Evolutionary conservation across 331 rosid species (phyloP), one percentile per base, ranked within the genome.

Genomic region (Dryas integrifolia): DNA sequence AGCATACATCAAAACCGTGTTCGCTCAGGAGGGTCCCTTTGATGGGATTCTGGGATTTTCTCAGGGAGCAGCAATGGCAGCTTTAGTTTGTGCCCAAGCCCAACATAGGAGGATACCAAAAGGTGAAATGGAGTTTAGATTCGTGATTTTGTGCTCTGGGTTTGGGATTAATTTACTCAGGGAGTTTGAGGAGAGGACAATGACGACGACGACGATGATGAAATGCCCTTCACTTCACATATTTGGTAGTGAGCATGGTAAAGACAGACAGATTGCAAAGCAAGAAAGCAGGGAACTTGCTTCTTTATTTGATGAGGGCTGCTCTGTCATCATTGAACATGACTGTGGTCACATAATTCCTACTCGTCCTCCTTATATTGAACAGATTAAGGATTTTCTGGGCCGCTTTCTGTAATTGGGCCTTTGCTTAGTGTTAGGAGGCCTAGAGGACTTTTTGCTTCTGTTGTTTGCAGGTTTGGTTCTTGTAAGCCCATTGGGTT

Each of bases 1-100:
- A 15, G 80, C 85, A 15, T 83, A 85, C 80, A 83, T 91, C 56
- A 81, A 85, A 83, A 78, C 77, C 0, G 72, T 89, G 18, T 85
- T 88, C 74, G 81, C 87, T 57, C 77, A 72, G 67, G 72, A 86
- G 80, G 96, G 96, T 46, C 96, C 96, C 49, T 89, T 94, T 10
- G 97, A 91, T 59, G 97, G 98, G 40, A 73, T 91, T 67, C 71
- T 94, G 76, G 97, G 98, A 18, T 94, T 91, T 79, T 91, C 97
- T 21, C 96, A 91, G 49, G 98, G 98, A 65, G 96, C 98, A 12
- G 96, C 96, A 56, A 91, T 91, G 98, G 84, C 75, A 58, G 75
- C 92, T 3, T 49, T 82, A 50, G 60, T 91, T 26, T 85, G 91
- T 76, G 76, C 92, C 7, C 88, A 74, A 69, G 81, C 75, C 76